These are phyloP conservation scores for Parafenestella ontariensis DNA, from an alignment of 2,329 filamentous ascomycete species.

Conservation along the genomic window DNA sequence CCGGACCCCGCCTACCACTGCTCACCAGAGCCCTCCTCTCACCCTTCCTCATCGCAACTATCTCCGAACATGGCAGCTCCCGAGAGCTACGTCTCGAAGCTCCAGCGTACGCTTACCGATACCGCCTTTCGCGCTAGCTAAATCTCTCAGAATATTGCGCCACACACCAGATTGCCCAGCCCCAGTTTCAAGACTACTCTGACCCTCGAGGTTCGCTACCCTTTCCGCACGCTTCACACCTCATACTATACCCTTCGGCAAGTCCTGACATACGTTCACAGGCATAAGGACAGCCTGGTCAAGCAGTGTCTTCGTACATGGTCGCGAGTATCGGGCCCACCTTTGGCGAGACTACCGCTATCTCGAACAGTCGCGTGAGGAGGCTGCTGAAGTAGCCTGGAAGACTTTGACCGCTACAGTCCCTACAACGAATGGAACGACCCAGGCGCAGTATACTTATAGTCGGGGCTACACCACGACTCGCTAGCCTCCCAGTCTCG, in stretches of 20 bases:
- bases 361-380: conserved; percentile 47
- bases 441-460: conserved; percentile 28
- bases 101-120: conserved; percentile 36
- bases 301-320: conserved; percentile 45
- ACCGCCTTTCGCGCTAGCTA: conserved; percentile 13
- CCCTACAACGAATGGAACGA: conserved; percentile 18
- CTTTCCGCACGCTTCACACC: background rate
- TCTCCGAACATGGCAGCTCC: conserved; percentile 36
- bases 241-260: background rate
- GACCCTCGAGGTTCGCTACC: conserved; percentile 45
- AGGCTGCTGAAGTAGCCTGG: conserved; percentile 46
- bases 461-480: conserved; percentile 26
- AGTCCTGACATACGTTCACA: conserved; percentile 23
- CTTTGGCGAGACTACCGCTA: conserved; percentile 48
- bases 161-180: conserved; percentile 43
- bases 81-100: conserved; percentile 42
- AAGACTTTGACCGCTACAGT: conserved; percentile 34
- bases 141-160: conserved; percentile 39
- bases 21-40: conserved; percentile 18
- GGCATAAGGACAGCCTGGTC: conserved; percentile 47
- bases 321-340: conserved; percentile 42
- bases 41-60: conserved; percentile 16
- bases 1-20: conserved; percentile 28
- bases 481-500: conserved; percentile 20
- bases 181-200: conserved; percentile 47